Percentiles rank a stretch among this genome's conserved stretches.
These are phyloP conservation scores for Jasminum sambac DNA, from an alignment of 257 asterid genomes.

Conservation along the genomic window DNA sequence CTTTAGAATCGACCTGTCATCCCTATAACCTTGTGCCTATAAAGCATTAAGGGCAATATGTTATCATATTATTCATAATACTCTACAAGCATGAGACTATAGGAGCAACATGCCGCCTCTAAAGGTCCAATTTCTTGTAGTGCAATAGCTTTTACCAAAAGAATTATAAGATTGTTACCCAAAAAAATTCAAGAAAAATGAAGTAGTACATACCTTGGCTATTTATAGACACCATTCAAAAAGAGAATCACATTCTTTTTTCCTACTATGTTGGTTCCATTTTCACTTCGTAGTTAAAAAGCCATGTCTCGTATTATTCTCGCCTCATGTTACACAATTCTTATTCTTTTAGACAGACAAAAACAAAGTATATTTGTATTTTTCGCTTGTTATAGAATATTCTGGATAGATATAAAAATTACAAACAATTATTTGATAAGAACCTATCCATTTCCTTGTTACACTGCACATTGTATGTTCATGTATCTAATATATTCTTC, in stretches of 20 bases:
- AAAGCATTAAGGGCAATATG: too few relatives aligned
- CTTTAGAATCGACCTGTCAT: too few relatives aligned
- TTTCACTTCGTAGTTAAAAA: slow-evolving; percentile 1
- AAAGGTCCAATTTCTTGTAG: too few relatives aligned
- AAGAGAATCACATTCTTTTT: not conserved
- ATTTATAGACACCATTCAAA: not conserved
- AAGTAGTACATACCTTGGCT: not conserved
- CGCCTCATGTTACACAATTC: not conserved
- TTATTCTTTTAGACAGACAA: not conserved
- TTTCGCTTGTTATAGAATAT: not conserved
- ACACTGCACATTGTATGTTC: not conserved
- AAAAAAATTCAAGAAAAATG: not conserved
- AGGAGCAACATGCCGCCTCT: too few relatives aligned
- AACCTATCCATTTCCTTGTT: not conserved
- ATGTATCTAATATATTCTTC: not conserved
- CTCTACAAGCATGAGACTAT: too few relatives aligned
- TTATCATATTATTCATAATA: too few relatives aligned
- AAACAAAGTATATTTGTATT: not conserved
- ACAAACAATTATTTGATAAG: not conserved
- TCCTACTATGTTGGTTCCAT: not conserved
- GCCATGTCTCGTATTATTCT: not conserved
- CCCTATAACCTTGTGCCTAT: too few relatives aligned
- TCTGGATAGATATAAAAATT: not conserved
- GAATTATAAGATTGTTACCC: not conserved
- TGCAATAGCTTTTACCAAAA: not conserved